phyloP scores from a whole-genome alignment of 2,329 filamentous ascomycete species.

The Exophiala sideris region DNA sequence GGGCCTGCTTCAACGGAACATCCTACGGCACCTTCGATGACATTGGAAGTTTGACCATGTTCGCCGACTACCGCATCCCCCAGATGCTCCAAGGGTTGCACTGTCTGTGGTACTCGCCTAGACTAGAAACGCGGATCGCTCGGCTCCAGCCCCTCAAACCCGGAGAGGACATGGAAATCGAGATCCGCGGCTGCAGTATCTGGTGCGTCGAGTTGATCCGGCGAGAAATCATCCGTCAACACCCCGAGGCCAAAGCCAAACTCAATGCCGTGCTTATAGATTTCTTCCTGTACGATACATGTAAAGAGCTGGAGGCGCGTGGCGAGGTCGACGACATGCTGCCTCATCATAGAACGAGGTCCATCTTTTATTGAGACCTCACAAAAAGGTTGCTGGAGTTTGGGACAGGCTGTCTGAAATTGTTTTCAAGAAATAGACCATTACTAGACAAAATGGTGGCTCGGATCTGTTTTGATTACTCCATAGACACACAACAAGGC shows the following conservation, averaged over 20 bases:
- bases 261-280: constrained; percentile 91
- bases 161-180: constrained; percentile 76
- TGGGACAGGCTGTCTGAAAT: background rate
- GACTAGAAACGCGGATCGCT: constrained; percentile 68
- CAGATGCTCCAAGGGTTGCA: constrained; percentile 84
- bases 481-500: background rate
- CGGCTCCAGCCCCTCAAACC: constrained; percentile 63
- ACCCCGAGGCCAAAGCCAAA: constrained; percentile 52
- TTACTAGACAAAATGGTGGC: background rate
- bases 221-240: constrained; percentile 69
- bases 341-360: constrained; percentile 34
- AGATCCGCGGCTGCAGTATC: constrained; percentile 88
- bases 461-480: background rate
- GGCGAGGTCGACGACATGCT: constrained; percentile 38
- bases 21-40: constrained; percentile 78
- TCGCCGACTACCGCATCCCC: constrained; percentile 95
- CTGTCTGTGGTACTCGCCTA: constrained; percentile 79
- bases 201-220: constrained; percentile 92
- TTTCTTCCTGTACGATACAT: constrained; percentile 93
- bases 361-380: constrained; percentile 26
- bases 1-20: constrained; percentile 88
- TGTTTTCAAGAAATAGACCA: background rate
- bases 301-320: constrained; percentile 74
- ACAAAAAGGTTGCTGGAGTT: background rate
- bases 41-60: constrained; percentile 90